phyloP scores from a whole-genome alignment of 169 alveolate genomes.

The Toxoplasma gondii region DNA sequence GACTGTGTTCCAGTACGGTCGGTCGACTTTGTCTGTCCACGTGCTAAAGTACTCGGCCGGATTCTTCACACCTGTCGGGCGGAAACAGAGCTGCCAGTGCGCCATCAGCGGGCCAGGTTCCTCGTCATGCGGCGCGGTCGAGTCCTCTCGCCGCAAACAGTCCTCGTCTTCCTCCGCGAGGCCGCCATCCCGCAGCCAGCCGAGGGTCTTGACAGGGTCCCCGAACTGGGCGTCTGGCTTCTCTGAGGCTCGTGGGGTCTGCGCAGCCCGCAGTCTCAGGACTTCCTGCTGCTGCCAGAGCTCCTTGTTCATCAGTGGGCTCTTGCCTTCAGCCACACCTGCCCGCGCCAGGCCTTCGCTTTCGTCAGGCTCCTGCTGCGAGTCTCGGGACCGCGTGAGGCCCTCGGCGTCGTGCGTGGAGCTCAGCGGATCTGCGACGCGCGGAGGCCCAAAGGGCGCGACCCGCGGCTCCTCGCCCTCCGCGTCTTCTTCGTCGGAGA shows the following conservation, averaged over 20 bases:
- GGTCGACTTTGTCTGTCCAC: slow-evolving; percentile 35
- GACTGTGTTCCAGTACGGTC: slow-evolving; percentile 71
- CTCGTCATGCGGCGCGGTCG: slow-evolving; percentile 9
- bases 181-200: background rate
- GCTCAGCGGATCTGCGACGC: no score
- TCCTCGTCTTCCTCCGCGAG: slow-evolving; percentile 2
- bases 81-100: slow-evolving; percentile 64
- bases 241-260: background rate
- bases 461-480: background rate
- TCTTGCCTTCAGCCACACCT: background rate
- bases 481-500: background rate
- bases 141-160: background rate
- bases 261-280: background rate
- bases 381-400: background rate
- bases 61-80: slow-evolving; percentile 63
- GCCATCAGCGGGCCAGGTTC: slow-evolving; percentile 60
- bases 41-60: slow-evolving; percentile 36
- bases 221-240: slow-evolving; percentile 19
- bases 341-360: background rate
- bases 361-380: background rate
- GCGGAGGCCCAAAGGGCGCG: no score
- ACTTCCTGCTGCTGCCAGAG: slow-evolving; percentile 1
- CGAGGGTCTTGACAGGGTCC: background rate
- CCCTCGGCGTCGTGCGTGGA: background rate
- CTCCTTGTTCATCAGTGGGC: background rate